Evolutionary conservation across 2,329 filamentous ascomycete species (phyloP).

Genomic region (Sporothrix protearum): DNA sequence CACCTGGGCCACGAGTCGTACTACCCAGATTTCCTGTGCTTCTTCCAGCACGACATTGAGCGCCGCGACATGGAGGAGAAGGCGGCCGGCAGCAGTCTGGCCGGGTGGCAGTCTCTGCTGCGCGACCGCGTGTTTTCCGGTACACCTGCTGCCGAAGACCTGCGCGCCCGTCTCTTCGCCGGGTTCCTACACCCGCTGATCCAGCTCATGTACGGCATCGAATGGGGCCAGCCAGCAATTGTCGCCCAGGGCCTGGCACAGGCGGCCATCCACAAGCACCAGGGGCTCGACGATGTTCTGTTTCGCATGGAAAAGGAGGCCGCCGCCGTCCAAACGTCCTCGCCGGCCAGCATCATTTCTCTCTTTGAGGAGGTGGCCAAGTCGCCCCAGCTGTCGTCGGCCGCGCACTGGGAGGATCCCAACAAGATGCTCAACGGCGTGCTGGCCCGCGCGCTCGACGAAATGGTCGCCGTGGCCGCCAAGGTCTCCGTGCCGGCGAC

Average conservation of each 20-base stretch:
- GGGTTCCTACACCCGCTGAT: constrained; percentile 77
- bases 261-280: constrained; percentile 60
- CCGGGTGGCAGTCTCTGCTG: constrained; percentile 52
- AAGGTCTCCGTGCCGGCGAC: constrained; percentile 56
- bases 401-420: constrained; percentile 49
- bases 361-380: constrained; percentile 59
- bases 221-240: constrained; percentile 77
- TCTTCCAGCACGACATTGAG: constrained; percentile 72
- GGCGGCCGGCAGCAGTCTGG: background rate
- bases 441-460: constrained; percentile 57
- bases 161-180: constrained; percentile 65
- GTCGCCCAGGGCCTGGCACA: constrained; percentile 78
- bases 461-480: constrained; percentile 59
- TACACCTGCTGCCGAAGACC: constrained; percentile 61
- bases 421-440: constrained; percentile 70
- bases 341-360: constrained; percentile 44
- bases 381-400: constrained; percentile 54
- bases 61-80: constrained; percentile 41
- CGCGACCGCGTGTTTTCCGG: constrained; percentile 66
- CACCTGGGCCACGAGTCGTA: constrained; percentile 59
- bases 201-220: constrained; percentile 79
- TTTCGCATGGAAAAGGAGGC: constrained; percentile 8
- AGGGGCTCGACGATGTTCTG: constrained; percentile 13
- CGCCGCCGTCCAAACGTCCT: background rate
- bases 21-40: constrained; percentile 72